Conservation (phyloP, 2,329 filamentous ascomycete genomes). For the Penicillium paneum region DNA sequence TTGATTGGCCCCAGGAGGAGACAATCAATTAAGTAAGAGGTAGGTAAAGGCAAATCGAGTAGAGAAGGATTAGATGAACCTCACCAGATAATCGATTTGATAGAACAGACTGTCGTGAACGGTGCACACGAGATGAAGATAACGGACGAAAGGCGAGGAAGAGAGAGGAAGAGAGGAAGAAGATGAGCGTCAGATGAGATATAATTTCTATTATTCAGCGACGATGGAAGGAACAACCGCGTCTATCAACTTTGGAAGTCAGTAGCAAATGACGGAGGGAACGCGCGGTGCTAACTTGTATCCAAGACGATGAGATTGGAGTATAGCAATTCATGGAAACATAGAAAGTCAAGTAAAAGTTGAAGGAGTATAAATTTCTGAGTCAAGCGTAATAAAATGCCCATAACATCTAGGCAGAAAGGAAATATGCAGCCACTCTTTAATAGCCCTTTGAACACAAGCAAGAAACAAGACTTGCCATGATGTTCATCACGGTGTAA, state of each 20-base stretch:
- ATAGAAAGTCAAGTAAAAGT: not conserved
- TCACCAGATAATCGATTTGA: not conserved
- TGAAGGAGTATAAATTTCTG: not conserved
- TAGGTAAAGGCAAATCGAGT: not conserved
- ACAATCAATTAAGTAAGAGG: not conserved
- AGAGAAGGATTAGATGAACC: not conserved
- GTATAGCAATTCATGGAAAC: not conserved
- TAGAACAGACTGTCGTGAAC: not conserved
- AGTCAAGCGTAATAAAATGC: not conserved
- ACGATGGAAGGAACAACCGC: not conserved
- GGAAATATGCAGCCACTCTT: not conserved
- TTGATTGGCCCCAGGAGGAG: not conserved
- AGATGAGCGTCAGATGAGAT: not conserved
- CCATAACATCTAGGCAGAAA: not conserved
- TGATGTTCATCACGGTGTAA: not conserved
- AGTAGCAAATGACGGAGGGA: not conserved
- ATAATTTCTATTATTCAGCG: not conserved
- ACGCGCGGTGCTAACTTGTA: not conserved
- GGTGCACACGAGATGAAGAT: not conserved
- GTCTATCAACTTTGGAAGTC: not conserved
- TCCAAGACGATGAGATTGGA: not conserved
- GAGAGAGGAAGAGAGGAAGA: not conserved
- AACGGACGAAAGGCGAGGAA: not conserved
- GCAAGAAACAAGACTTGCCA: not conserved
- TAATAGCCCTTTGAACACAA: not conserved